phyloP scores from a whole-genome alignment of 352 stramenopile genomes.

The Globisporangium orthogonon region DNA sequence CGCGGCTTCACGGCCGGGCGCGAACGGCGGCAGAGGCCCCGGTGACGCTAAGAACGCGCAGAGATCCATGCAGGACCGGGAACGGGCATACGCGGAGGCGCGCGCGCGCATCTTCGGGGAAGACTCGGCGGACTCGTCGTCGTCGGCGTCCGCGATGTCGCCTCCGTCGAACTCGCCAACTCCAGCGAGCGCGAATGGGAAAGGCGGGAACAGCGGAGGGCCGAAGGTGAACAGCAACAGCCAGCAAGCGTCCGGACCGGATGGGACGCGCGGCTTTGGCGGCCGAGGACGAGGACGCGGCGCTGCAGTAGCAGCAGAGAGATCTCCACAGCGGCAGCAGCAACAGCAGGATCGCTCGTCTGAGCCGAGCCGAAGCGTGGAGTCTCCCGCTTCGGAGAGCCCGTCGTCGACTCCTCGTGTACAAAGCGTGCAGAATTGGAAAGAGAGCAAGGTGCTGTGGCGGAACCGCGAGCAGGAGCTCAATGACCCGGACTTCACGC shows the following conservation, averaged over 20 bases:
- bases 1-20: conserved; percentile 22
- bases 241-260: conserved; percentile 44
- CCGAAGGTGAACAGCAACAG: conserved; percentile 15
- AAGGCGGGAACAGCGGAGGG: conserved; percentile 3
- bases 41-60: conserved; percentile 36
- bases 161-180: conserved; percentile 3
- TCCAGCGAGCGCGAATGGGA: conserved; percentile 1
- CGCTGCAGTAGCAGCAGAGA: neutral
- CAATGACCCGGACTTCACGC: conserved; percentile 91
- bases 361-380: neutral
- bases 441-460: conserved; percentile 90
- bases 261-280: conserved; percentile 45
- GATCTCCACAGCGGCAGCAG: neutral
- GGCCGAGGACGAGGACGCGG: conserved; percentile 4
- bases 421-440: conserved; percentile 58
- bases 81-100: conserved; percentile 92
- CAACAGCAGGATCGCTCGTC: neutral
- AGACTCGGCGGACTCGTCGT: conserved; percentile 20
- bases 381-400: neutral
- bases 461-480: conserved; percentile 92
- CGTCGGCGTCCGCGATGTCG: conserved; percentile 15
- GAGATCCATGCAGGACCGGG: conserved; percentile 87
- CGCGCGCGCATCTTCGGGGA: conserved; percentile 92
- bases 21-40: conserved; percentile 21
- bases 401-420: neutral